A percentile compares a stretch with the other conserved stretches of the same genome.
Evolutionary conservation across 192 early-diverging fungal species (phyloP).

Genomic region (Pilaira anomala): DNA sequence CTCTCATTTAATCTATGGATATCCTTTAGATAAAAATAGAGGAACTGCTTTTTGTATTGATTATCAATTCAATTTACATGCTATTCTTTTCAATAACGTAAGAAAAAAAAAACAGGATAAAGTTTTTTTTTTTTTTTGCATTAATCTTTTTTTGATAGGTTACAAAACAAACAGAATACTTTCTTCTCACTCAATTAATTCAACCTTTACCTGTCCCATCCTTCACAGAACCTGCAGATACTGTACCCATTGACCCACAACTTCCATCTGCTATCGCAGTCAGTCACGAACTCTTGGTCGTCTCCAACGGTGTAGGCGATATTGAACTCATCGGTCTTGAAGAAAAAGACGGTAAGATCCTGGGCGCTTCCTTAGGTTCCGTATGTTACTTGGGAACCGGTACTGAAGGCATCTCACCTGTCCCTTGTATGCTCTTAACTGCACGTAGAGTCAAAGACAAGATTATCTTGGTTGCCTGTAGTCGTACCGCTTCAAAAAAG

Average conservation of each 20-base stretch:
- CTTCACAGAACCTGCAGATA: slow-evolving; percentile 24
- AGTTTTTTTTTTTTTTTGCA: background rate
- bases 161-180: slow-evolving; percentile 1
- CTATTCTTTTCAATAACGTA: slow-evolving; percentile 41
- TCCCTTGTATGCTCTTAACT: slow-evolving; percentile 35
- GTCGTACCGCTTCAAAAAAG: background rate
- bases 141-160: background rate
- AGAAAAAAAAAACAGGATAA: background rate
- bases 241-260: slow-evolving; percentile 13
- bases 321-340: slow-evolving; percentile 29
- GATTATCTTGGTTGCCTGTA: slow-evolving; percentile 24
- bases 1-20: slow-evolving; percentile 63
- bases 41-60: slow-evolving; percentile 40
- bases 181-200: slow-evolving; percentile 8
- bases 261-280: slow-evolving; percentile 36
- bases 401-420: slow-evolving; percentile 28
- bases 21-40: slow-evolving; percentile 4
- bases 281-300: slow-evolving; percentile 21
- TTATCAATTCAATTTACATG: slow-evolving; percentile 30
- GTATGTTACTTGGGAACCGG: slow-evolving; percentile 23
- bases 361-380: background rate
- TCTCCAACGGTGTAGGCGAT: slow-evolving; percentile 34
- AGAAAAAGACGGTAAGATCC: slow-evolving; percentile 4
- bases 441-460: slow-evolving; percentile 27
- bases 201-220: slow-evolving; percentile 21